These are phyloP conservation scores for Ogataea paradorogensis DNA, from an alignment of 805 yeast species.

Conservation along the genomic window DNA sequence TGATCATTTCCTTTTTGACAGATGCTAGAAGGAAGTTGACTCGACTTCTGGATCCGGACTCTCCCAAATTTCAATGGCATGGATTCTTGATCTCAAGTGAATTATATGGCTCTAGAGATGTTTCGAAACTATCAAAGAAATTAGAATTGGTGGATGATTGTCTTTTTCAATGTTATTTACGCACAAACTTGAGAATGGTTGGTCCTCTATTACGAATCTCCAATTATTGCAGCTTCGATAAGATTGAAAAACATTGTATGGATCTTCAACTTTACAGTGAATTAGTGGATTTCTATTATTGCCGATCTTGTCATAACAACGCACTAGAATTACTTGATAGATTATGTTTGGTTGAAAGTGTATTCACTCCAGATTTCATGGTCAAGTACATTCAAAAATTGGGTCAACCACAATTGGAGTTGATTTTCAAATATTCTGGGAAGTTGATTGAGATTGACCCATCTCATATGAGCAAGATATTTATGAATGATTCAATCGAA, in stretches of 20 bases:
- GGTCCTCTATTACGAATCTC: conserved; percentile 79
- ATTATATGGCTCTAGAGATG: conserved; percentile 32
- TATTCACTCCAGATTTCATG: conserved; percentile 42
- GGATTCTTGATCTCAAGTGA: conserved; percentile 41
- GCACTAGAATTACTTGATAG: conserved; percentile 62
- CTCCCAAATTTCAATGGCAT: conserved; percentile 42
- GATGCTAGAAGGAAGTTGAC: conserved; percentile 51
- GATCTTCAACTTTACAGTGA: conserved; percentile 55
- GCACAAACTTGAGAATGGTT: conserved; percentile 66
- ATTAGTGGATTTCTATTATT: conserved; percentile 71
- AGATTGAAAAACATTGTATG: conserved; percentile 55
- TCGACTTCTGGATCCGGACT: conserved; percentile 37
- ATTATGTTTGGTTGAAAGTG: conserved; percentile 26
- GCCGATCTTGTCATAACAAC: conserved; percentile 57
- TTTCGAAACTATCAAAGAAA: conserved; percentile 36
- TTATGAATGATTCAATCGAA: conserved; percentile 62
- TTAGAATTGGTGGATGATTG: conserved; percentile 65
- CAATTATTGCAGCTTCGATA: conserved; percentile 66
- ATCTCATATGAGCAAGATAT: conserved; percentile 45
- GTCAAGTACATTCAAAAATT: conserved; percentile 59
- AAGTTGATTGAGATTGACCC: conserved; percentile 45
- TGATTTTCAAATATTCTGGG: conserved; percentile 55
- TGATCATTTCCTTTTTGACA: conserved; percentile 46
- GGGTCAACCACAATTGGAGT: conserved; percentile 43
- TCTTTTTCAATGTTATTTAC: conserved; percentile 68